A percentile compares a stretch with the other conserved stretches of the same genome.
phyloP scores from a whole-genome alignment of 2,329 filamentous ascomycete genomes.

The Thermothelomyces thermophilus region DNA sequence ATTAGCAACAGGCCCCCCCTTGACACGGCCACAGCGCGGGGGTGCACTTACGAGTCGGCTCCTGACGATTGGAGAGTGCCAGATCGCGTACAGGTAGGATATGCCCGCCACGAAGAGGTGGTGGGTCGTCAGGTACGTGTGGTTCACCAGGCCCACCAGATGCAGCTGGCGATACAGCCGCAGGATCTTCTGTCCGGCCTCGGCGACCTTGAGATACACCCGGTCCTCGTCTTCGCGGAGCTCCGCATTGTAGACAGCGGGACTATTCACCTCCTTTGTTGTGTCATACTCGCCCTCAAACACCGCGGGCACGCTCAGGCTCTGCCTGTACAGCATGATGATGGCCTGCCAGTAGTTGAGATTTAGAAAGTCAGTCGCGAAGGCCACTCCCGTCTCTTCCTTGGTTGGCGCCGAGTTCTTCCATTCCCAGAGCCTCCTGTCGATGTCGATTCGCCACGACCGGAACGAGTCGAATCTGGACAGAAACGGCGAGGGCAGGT shows the following conservation, averaged over 20 bases:
- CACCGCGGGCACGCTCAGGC: slow-evolving; percentile 75
- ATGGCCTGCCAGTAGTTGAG: slow-evolving; percentile 97
- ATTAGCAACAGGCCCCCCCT: slow-evolving; percentile 29
- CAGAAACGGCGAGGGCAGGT: slow-evolving; percentile 78
- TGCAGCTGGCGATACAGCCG: slow-evolving; percentile 87
- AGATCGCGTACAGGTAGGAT: slow-evolving; percentile 93
- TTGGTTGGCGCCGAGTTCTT: slow-evolving; percentile 73
- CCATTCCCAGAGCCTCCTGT: slow-evolving; percentile 77
- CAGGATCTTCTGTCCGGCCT: slow-evolving; percentile 88
- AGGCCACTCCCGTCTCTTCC: slow-evolving; percentile 75
- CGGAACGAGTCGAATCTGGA: slow-evolving; percentile 78
- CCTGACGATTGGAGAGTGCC: slow-evolving; percentile 87
- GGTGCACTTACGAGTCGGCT: slow-evolving; percentile 67
- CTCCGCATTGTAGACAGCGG: slow-evolving; percentile 56
- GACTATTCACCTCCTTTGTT: slow-evolving; percentile 57
- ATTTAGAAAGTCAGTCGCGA: slow-evolving; percentile 83
- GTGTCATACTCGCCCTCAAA: slow-evolving; percentile 73
- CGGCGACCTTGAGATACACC: slow-evolving; percentile 89
- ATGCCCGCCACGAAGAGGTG: slow-evolving; percentile 97
- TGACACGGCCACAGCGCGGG: neutral
- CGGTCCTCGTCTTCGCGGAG: slow-evolving; percentile 76
- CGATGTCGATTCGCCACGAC: slow-evolving; percentile 82
- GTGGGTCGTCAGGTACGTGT: slow-evolving; percentile 91
- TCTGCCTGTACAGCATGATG: slow-evolving; percentile 92
- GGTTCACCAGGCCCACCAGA: slow-evolving; percentile 82